These are phyloP conservation scores for Primulina eburnea DNA, from an alignment of 257 asterid genomes.

Conservation along the genomic window DNA sequence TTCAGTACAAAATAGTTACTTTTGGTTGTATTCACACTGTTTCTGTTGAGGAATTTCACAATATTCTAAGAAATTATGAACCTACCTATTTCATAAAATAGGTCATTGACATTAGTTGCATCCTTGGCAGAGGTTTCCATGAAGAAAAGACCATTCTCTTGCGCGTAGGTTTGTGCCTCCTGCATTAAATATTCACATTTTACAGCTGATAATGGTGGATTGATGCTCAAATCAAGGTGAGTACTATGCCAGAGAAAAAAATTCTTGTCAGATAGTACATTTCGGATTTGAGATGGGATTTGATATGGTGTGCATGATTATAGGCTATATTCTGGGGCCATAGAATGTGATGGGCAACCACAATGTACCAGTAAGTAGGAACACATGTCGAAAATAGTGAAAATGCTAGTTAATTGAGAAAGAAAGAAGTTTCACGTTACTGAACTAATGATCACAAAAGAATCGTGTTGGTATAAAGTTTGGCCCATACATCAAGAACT, in stretches of 20 bases:
- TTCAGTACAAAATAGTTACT: not conserved
- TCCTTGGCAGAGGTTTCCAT: slow-evolving; percentile 80
- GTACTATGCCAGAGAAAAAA: not conserved
- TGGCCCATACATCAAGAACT: not conserved
- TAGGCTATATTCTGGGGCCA: not conserved
- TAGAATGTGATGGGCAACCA: not conserved
- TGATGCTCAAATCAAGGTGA: slow-evolving; percentile 13
- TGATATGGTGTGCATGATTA: not conserved
- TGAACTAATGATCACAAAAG: not conserved
- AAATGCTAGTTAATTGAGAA: not conserved
- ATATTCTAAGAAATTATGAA: slow-evolving; percentile 2
- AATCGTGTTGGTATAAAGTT: not conserved
- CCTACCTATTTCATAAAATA: slow-evolving; percentile 69
- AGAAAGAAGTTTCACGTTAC: not conserved
- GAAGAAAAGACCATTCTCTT: slow-evolving; percentile 80
- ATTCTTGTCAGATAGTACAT: not conserved
- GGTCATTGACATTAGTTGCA: slow-evolving; percentile 65
- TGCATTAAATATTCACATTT: slow-evolving; percentile 28
- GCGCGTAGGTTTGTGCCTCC: slow-evolving; percentile 70
- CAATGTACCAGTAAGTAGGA: not conserved
- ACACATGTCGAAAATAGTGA: not conserved
- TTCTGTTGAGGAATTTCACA: not conserved
- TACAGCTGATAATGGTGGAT: slow-evolving; percentile 9
- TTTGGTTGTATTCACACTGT: not conserved
- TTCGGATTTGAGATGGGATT: not conserved